Conservation (phyloP, 306 rosid genomes). For the Elaeagnus macrophylla region DNA sequence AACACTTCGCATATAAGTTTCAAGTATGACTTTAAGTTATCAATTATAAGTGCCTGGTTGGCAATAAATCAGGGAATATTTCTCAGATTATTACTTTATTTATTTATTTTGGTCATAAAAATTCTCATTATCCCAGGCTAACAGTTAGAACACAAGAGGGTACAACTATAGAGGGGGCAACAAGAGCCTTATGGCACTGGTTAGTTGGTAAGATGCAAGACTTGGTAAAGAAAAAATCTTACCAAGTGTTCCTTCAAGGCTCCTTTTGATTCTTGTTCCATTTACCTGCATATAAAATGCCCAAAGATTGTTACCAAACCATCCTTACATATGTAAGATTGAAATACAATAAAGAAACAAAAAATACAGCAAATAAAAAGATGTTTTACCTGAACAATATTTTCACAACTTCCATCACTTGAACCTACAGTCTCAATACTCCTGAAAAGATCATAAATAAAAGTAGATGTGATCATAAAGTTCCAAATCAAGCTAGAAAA, state of each 20-base stretch:
- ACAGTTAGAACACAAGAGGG: no score
- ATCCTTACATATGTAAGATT: slow-evolving; percentile 11
- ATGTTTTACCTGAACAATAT: slow-evolving; percentile 59
- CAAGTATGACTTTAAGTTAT: no score
- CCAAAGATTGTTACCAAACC: slow-evolving; percentile 14
- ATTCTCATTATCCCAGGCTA: no score
- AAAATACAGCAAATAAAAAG: slow-evolving; percentile 6
- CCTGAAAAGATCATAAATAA: slow-evolving; percentile 20
- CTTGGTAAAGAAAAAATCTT: slow-evolving; percentile 32
- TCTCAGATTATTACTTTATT: no score
- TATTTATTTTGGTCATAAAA: no score
- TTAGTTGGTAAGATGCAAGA: slow-evolving; percentile 22
- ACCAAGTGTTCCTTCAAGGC: slow-evolving; percentile 82
- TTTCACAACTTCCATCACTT: slow-evolving; percentile 79
- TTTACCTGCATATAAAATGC: slow-evolving; percentile 50
- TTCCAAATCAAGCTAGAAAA: slow-evolving; percentile 15
- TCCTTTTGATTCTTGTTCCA: slow-evolving; percentile 68
- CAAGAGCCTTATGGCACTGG: slow-evolving; percentile 17
- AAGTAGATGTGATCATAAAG: neutral
- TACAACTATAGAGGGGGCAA: slow-evolving; percentile 8
- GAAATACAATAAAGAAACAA: slow-evolving; percentile 9
- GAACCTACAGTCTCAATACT: slow-evolving; percentile 71
- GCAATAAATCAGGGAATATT: no score
- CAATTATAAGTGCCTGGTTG: no score
- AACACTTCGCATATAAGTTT: no score